Evolutionary conservation across 139 green algal genomes (phyloP).

Genomic region (Trebouxia sp.): DNA sequence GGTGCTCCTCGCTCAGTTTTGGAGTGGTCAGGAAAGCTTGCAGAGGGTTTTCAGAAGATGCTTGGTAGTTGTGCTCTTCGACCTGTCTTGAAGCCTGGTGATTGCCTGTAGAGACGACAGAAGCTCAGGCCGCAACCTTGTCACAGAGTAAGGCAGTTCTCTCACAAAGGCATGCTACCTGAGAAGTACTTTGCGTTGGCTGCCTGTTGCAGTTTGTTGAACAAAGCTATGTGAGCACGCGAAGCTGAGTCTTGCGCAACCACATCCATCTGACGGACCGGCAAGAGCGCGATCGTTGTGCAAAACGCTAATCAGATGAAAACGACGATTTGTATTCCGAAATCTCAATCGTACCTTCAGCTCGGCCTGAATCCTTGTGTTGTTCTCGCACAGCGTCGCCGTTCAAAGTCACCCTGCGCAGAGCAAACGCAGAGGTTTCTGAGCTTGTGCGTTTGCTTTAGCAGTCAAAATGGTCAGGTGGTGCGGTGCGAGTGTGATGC

Average conservation of each 20-base stretch:
- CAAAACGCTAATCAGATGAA: no score
- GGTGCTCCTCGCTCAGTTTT: slow-evolving; percentile 24
- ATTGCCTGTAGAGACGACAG: not conserved
- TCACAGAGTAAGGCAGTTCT: no score
- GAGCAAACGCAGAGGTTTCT: not conserved
- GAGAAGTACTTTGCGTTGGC: slow-evolving; percentile 14
- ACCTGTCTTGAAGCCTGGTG: not conserved
- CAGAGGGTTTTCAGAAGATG: slow-evolving; percentile 7
- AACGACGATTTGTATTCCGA: no score
- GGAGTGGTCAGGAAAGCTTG: slow-evolving; percentile 18
- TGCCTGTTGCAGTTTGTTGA: not conserved
- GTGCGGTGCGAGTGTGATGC: no score
- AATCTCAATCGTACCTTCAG: not conserved
- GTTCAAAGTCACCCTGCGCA: slow-evolving; percentile 17
- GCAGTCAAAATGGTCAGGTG: not conserved
- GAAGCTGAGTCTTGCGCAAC: not conserved
- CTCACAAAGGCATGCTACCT: not conserved
- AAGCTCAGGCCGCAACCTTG: no score
- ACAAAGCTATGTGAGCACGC: not conserved
- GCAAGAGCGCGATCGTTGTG: no score
- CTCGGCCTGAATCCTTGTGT: not conserved
- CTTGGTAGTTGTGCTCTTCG: not conserved
- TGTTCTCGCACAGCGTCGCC: not conserved
- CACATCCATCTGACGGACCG: not conserved
- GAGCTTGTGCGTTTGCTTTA: not conserved